Evolutionary conservation across 768 basidiomycete genomes (phyloP), one percentile per base, ranked within the genome.

Genomic region (Kwoniella botswanensis): DNA sequence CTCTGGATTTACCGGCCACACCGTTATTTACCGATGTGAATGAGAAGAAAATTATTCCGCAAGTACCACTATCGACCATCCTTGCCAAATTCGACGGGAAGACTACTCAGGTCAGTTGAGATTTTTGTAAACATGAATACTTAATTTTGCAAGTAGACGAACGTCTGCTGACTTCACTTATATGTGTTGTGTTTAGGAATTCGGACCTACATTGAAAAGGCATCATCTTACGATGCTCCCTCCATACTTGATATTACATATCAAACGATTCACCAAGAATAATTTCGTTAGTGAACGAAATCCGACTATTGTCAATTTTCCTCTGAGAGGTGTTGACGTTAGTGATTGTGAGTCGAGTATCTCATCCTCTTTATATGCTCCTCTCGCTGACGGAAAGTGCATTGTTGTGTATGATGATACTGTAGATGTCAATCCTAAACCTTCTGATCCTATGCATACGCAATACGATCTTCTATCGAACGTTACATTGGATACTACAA

Each of bases 21-120:
- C 97, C 96, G 17, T 85, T 99, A 50, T 99, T 98, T 85, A 96
- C 98, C 84, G 95, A 98, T 81, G 85, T 92, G 4, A 88, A 96
- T 57, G 94, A 97, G 86, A 97, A 97, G 86, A 98, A 98, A 83
- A 98, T 99, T 82, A 97, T 98, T 74, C 97, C 97, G 42, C 97
- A 99, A 87, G 93, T 97, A 71, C 91, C 91, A 57, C 90, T 99
- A 68, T 89, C 94, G 69, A 90, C 90, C 12, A 90, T 98, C 35
- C 87, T 98, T 24, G 88, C 91, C 21, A 99, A 99, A 84, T 99
- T 94, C 84, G 93, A 98, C 83, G 97, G 97, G 15, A 86, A 85
- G 74, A 92, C 91, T 3, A 92, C 94, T 17, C 93, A 95, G 87
- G 93, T 91, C 78, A 78, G 86, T 74, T 35, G 1, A 35, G 35